phyloP scores from a whole-genome alignment of 441 rosid species.

The Sinapis alba region DNA sequence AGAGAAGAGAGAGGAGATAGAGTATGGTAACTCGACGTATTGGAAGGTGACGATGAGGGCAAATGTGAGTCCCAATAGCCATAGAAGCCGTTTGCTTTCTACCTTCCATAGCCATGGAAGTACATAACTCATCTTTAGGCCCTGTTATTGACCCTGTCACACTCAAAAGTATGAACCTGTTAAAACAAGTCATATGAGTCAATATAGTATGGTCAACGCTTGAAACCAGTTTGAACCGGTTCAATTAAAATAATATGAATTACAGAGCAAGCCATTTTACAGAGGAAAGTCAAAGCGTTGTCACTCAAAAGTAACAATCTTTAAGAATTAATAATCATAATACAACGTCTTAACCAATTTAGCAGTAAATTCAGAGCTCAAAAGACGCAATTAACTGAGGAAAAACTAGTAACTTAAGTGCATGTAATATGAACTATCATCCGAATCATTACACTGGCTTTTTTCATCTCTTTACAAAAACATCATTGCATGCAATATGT shows the following conservation, averaged over 20 bases:
- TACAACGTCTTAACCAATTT: conserved; percentile 9
- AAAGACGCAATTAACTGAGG: background rate
- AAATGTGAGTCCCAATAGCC: conserved; percentile 49
- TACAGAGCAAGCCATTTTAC: conserved; percentile 16
- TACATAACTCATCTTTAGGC: conserved; percentile 45
- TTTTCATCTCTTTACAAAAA: conserved; percentile 1
- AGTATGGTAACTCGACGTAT: conserved; percentile 50
- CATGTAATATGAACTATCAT: conserved; percentile 11
- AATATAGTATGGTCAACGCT: conserved; percentile 8
- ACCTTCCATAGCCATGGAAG: conserved; percentile 41
- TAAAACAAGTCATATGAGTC: background rate
- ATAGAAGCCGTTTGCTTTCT: conserved; percentile 52
- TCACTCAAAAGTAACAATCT: conserved; percentile 17
- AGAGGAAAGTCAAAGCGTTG: background rate
- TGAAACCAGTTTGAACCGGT: background rate
- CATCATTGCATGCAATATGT: conserved; percentile 38
- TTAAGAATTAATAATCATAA: conserved; percentile 1
- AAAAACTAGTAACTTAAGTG: background rate
- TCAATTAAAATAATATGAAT: background rate
- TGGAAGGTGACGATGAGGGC: conserved; percentile 49
- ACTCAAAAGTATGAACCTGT: no score
- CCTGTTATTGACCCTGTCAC: background rate
- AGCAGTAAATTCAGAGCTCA: conserved; percentile 3
- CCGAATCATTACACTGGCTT: conserved; percentile 6
- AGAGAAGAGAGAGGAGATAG: conserved; percentile 47